Conservation (phyloP, 176 grass and related monocot genomes). For the Musa schizocarpa region DNA sequence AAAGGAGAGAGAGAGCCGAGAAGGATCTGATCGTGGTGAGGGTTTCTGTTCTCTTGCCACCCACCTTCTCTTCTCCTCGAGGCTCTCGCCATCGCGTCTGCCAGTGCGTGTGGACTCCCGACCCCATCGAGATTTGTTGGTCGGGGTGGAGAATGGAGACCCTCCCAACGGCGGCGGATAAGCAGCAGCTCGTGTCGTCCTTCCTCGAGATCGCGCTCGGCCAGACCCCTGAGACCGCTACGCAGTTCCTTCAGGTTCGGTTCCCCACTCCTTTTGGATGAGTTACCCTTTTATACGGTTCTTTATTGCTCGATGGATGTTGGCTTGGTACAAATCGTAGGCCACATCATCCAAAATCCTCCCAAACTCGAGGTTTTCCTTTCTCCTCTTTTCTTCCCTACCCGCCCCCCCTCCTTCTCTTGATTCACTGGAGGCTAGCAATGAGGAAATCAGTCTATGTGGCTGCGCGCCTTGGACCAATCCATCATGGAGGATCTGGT, state of each 20-base stretch:
- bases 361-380: neutral
- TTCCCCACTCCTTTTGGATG: neutral
- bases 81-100: no score
- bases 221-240: conserved; percentile 52
- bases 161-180: conserved; percentile 29
- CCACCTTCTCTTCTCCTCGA: no score
- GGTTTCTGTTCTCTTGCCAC: no score
- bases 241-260: conserved; percentile 69
- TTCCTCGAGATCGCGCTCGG: conserved; percentile 95
- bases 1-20: no score
- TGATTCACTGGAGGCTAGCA: neutral
- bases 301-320: neutral
- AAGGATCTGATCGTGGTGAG: no score
- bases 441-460: no score
- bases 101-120: no score
- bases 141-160: conserved; percentile 5
- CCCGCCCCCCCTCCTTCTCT: no score
- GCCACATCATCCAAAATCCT: neutral
- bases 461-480: no score
- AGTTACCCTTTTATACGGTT: neutral
- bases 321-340: neutral
- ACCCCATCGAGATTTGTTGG: neutral
- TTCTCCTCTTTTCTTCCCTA: neutral
- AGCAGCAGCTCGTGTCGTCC: conserved; percentile 52
- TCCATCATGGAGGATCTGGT: no score